Percentiles rank a stretch among this genome's conserved stretches.
Evolutionary conservation across 2,329 filamentous ascomycete species (phyloP).

Genomic region (Raffaelea albimanens): DNA sequence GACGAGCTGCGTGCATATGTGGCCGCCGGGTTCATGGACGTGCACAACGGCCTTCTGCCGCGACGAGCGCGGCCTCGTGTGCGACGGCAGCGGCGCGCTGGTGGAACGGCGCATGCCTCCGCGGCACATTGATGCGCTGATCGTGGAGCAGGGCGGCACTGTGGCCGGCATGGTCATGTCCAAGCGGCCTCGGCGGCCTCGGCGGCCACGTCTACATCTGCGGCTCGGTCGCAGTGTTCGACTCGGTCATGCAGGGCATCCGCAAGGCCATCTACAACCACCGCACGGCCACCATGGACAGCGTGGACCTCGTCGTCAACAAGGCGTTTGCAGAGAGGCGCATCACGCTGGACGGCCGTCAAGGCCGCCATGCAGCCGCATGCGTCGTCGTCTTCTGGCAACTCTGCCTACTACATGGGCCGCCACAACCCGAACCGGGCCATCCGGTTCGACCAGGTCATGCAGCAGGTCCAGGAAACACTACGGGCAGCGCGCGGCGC

Average conservation of each 20-base stretch:
- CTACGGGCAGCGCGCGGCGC: constrained; percentile 8
- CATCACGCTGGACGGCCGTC: constrained; percentile 41
- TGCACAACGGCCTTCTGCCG: constrained; percentile 43
- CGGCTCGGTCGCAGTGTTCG: constrained; percentile 37
- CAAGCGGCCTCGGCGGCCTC: constrained; percentile 41
- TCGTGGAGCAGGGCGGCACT: constrained; percentile 38
- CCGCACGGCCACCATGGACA: constrained; percentile 40
- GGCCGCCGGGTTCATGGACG: constrained; percentile 38
- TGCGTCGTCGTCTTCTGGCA: too few relatives aligned
- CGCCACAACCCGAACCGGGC: constrained; percentile 21
- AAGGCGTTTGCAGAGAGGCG: constrained; percentile 44
- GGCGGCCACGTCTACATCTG: constrained; percentile 40
- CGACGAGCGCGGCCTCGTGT: constrained; percentile 35
- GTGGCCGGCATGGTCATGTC: constrained; percentile 47
- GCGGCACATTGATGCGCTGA: constrained; percentile 42
- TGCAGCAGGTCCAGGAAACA: constrained; percentile 31
- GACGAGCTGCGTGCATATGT: constrained; percentile 36
- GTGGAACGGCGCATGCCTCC: constrained; percentile 38
- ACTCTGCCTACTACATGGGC: constrained; percentile 10
- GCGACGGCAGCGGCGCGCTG: constrained; percentile 32
- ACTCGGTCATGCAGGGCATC: constrained; percentile 46
- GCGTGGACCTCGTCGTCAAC: constrained; percentile 38
- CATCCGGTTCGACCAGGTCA: constrained; percentile 35
- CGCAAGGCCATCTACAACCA: constrained; percentile 46
- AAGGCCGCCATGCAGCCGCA: constrained; percentile 15